Evolutionary conservation across 257 asterid species (phyloP).

Genomic region (Solanum habrochaites): DNA sequence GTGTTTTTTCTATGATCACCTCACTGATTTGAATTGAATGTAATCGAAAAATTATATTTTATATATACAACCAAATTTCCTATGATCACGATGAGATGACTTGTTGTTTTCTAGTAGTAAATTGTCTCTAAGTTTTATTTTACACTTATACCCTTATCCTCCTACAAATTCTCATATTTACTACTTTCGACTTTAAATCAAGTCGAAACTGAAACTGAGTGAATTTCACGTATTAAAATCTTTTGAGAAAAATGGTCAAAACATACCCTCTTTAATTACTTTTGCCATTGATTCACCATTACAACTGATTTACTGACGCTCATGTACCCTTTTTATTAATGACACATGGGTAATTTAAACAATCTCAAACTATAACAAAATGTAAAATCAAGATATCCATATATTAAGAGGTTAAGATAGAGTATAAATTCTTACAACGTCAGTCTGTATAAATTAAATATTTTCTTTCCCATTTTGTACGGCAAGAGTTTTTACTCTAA

Average conservation of each 20-base stretch:
- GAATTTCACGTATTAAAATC: neutral
- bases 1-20: neutral
- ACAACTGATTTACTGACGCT: neutral
- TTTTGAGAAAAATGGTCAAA: neutral
- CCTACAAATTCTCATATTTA: neutral
- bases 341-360: neutral
- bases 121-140: neutral
- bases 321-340: neutral
- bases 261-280: neutral
- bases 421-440: accelerated
- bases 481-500: neutral
- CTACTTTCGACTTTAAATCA: neutral
- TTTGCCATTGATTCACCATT: too few species aligned
- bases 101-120: neutral
- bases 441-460: neutral
- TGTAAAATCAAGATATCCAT: neutral
- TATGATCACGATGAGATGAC: neutral
- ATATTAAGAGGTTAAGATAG: neutral
- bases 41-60: too few species aligned
- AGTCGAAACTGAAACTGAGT: neutral
- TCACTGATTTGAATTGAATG: accelerated
- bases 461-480: neutral
- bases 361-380: too few species aligned
- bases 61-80: too few species aligned
- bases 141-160: neutral